Evolutionary conservation across 176 grass and related monocot genomes (phyloP), one percentile per base, ranked within the genome.

Genomic region (Oryza punctata): DNA sequence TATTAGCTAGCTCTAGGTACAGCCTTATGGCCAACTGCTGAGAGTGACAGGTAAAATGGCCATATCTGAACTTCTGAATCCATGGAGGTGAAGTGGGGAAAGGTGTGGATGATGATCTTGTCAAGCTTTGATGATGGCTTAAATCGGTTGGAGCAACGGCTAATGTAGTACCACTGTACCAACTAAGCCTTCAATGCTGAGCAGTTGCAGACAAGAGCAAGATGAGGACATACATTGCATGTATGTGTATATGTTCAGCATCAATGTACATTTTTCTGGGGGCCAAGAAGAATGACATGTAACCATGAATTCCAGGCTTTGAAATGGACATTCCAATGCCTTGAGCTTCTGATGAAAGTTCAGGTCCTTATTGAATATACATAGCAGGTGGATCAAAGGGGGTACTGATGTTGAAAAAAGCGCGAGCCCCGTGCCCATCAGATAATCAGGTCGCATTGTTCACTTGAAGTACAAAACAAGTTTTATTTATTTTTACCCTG

Each of bases 51-150:
- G n/a, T 29, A 44, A 44, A 4, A 57, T 35, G 23, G 15, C 30
- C 19, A 76, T 38, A 44, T 27, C 15, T 11, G 33, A 35, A 35
- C 33, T 35, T 35, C 33, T 35, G 24, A 43, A 71, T 4, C 14
- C 47, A 41, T 50, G 47, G 18, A 50, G 67, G 72, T 27, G 86
- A 82, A 77, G 86, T 87, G 66, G 65, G 79, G 64, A 82, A 70
- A 49, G 52, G 79, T 88, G 73, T 82, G 79, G 57, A 82, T 73
- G 73, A 19, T 23, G 40, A 54, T 77, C 86, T 54, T 83, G 67
- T 88, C 73, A 35, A 83, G 57, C 24, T 65, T 83, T 83, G 60
- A 75, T 83, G 41, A 75, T 78, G 73, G 8, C 43, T 38, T 57
- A 70, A 70, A 77, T 70, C 45, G 72, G 27, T 41, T 50, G 63